phyloP scores from a whole-genome alignment of 192 early-diverging fungal genomes.

The Cladochytrium replicatum region DNA sequence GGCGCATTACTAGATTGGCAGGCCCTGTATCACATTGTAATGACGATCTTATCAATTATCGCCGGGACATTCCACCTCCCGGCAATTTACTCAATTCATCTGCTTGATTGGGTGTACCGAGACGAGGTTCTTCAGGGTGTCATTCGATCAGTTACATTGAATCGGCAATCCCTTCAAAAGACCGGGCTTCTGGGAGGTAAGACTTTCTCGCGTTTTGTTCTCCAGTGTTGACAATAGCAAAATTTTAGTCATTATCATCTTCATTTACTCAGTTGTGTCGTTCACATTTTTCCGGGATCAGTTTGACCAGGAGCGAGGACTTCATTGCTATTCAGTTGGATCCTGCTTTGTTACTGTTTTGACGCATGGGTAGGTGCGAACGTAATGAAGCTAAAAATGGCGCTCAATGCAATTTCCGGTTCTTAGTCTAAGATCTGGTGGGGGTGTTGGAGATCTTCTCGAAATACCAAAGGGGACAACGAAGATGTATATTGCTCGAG shows the following conservation, averaged over 20 bases:
- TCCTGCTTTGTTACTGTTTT: constrained; percentile 24
- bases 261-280: constrained; percentile 21
- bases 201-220: not conserved
- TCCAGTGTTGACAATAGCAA: not conserved
- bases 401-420: not conserved
- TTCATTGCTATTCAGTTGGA: constrained; percentile 20
- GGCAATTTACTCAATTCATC: constrained; percentile 19
- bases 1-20: not conserved
- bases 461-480: constrained; percentile 10
- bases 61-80: constrained; percentile 9
- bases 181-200: constrained; percentile 7
- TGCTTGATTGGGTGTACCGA: constrained; percentile 27
- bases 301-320: constrained; percentile 11
- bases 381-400: not conserved
- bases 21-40: constrained; percentile 21
- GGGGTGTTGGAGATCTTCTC: constrained; percentile 24
- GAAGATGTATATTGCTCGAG: constrained; percentile 19
- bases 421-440: constrained; percentile 20
- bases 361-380: constrained; percentile 17
- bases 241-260: constrained; percentile 23
- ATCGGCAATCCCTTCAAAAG: constrained; percentile 23
- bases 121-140: constrained; percentile 28
- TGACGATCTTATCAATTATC: constrained; percentile 21
- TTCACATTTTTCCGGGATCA: constrained; percentile 23
- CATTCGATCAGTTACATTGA: constrained; percentile 23